Base-by-base conservation (phyloP, 2,329 filamentous ascomycete species). In the Apiospora aurea region DNA sequence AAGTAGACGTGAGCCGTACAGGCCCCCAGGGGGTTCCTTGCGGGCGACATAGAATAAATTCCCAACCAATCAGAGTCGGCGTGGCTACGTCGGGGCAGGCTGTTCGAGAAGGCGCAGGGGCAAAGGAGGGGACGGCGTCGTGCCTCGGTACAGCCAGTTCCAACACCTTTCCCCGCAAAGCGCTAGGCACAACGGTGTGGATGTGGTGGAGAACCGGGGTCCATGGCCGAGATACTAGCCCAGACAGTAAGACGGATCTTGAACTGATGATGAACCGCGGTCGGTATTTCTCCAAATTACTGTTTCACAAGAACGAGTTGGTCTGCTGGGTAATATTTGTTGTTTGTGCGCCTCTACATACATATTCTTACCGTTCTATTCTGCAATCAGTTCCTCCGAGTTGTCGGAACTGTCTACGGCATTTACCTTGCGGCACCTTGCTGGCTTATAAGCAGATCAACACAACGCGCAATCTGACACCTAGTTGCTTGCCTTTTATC, bases 121-220 rank as follows among this genome's bases (percentile, higher is more conserved):
- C 5, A 21, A 51, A 51, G n/a, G 49, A 26, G 49, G n/a, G 11
- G 49, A 51, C n/a, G 8, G 6, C 21, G 34, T 64, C 57, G 57
- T 64, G 57, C 57, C 57, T 64, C 57, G 57, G 57, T 13, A 38
- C 34, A 61, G 21, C 29, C n/a, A n/a, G n/a, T n/a, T n/a, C n/a
- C n/a, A 4, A 18, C 53, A 41, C 13, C 53, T 24, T 64, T 64
- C 57, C 57, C 57, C 57, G 57, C 57, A 64, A 64, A 64, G 29
- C 57, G 34, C 34, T 64, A 64, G 29, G 18, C 53, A 6, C 34
- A 24, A 13, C 34, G 18, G 34, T 41, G 57, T n/a, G 57, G 29
- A 34, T 38, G 57, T 64, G 57, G 57, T 41, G 57, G 57, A 41
- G 57, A 64, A 64, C 57, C 29, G 34, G 57, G 57, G 34, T 64